These are phyloP conservation scores for Panaeolus papilionaceus DNA, from an alignment of 768 basidiomycete species.

Conservation along the genomic window DNA sequence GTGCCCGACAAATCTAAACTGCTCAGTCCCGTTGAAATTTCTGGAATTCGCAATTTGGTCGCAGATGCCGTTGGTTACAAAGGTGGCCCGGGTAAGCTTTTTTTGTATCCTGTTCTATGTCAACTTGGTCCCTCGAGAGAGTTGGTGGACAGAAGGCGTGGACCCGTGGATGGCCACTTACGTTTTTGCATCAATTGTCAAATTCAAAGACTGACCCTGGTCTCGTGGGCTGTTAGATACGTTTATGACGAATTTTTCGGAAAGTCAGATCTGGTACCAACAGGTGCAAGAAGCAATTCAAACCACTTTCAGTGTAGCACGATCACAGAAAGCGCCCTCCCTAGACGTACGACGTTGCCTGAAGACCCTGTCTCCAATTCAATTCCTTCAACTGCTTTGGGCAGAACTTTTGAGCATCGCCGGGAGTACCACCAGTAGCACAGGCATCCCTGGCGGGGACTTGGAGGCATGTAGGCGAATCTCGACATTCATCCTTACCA, in stretches of 20 bases:
- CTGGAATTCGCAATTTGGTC: slow-evolving; percentile 3
- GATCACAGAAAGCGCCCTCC: slow-evolving; percentile 65
- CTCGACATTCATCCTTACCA: slow-evolving; percentile 70
- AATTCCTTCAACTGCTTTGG: slow-evolving; percentile 76
- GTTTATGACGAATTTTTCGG: slow-evolving; percentile 23
- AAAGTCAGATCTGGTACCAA: slow-evolving; percentile 48
- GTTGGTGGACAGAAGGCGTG: not conserved
- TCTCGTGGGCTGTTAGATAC: slow-evolving; percentile 18
- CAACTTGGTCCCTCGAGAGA: not conserved
- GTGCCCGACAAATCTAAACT: slow-evolving; percentile 2
- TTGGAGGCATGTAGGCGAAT: slow-evolving; percentile 69
- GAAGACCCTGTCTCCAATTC: slow-evolving; percentile 58
- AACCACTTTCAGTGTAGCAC: slow-evolving; percentile 59
- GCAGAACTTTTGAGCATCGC: slow-evolving; percentile 60
- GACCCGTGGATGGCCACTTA: slow-evolving; percentile 12
- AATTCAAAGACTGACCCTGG: not conserved
- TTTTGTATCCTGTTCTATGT: not conserved
- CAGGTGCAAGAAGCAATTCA: slow-evolving; percentile 65
- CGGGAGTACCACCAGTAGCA: slow-evolving; percentile 7
- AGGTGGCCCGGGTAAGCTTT: not conserved
- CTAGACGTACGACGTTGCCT: slow-evolving; percentile 74
- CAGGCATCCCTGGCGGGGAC: slow-evolving; percentile 50
- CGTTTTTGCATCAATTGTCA: not conserved
- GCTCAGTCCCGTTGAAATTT: not conserved
- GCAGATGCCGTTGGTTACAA: slow-evolving; percentile 1